Evolutionary conservation across 2,329 filamentous ascomycete genomes (phyloP).

Genomic region (Colletotrichum chrysophilum): DNA sequence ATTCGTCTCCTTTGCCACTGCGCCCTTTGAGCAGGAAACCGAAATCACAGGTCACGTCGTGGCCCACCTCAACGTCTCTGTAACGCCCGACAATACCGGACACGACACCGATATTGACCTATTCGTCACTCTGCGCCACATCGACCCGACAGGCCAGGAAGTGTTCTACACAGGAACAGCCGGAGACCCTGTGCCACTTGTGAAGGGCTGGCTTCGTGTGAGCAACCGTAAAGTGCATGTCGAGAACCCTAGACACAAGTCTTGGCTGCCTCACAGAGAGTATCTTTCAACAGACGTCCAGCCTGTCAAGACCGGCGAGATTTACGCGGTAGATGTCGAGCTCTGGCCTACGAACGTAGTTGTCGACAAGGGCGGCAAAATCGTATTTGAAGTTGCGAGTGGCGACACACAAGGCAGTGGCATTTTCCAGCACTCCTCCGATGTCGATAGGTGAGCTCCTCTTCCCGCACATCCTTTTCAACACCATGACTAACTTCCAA

Average conservation of each 20-base stretch:
- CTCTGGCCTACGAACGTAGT: conserved; percentile 70
- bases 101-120: conserved; percentile 62
- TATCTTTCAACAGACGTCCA: conserved; percentile 63
- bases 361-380: conserved; percentile 46
- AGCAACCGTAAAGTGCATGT: conserved; percentile 59
- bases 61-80: conserved; percentile 68
- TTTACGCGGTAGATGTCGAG: conserved; percentile 67
- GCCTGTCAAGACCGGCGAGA: conserved; percentile 56
- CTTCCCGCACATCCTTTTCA: conserved; percentile 23
- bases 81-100: conserved; percentile 56
- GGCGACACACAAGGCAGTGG: conserved; percentile 66
- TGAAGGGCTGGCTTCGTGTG: conserved; percentile 69
- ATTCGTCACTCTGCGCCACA: conserved; percentile 67
- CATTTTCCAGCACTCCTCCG: conserved; percentile 58
- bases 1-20: conserved; percentile 61
- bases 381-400: conserved; percentile 60
- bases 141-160: conserved; percentile 58
- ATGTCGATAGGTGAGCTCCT: conserved; percentile 47
- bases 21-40: conserved; percentile 64
- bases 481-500: conserved; percentile 43
- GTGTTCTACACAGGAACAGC: conserved; percentile 70
- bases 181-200: conserved; percentile 66
- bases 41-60: conserved; percentile 74
- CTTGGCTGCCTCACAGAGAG: conserved; percentile 62
- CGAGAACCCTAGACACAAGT: conserved; percentile 53